phyloP scores from a whole-genome alignment of 1,284 basidiomycete genomes.

The Sanghuangporus sanghuang region DNA sequence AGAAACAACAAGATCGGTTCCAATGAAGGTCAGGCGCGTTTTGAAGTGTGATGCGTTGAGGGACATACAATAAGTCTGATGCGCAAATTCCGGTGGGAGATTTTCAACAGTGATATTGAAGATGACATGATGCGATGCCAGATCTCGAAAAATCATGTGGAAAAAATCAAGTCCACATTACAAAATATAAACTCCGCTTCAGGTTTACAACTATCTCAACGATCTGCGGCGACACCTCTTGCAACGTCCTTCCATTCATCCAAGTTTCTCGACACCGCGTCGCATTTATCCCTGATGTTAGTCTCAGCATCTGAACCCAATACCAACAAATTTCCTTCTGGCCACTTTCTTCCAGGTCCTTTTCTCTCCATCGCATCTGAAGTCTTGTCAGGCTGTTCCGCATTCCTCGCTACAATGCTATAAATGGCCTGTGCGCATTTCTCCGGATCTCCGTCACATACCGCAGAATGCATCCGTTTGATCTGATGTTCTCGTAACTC shows the following conservation, averaged over 20 bases:
- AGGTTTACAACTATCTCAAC: background rate
- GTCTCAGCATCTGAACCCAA: slow-evolving; percentile 18
- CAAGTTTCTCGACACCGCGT: slow-evolving; percentile 8
- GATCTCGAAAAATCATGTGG: background rate
- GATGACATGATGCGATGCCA: too few relatives aligned
- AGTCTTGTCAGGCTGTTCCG: background rate
- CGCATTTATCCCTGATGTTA: slow-evolving; percentile 18
- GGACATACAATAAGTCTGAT: too few relatives aligned
- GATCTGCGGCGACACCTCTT: slow-evolving; percentile 12
- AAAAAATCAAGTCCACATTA: background rate
- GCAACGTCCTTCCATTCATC: slow-evolving; percentile 19
- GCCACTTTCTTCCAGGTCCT: slow-evolving; percentile 10
- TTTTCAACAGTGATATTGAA: too few relatives aligned
- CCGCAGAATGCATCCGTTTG: slow-evolving; percentile 5
- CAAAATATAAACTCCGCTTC: background rate
- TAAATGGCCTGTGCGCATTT: slow-evolving; percentile 12
- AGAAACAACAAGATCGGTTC: too few relatives aligned
- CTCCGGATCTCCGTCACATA: slow-evolving; percentile 13
- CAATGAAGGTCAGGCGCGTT: too few relatives aligned
- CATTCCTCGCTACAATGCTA: background rate
- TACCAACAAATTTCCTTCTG: slow-evolving; percentile 13
- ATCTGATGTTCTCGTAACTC: slow-evolving; percentile 5
- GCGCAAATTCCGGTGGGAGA: too few relatives aligned
- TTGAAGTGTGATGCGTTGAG: too few relatives aligned
- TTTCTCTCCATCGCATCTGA: background rate